These are phyloP conservation scores for Dendrobium huoshanense DNA, from an alignment of 106 monocot genomes.

Conservation along the genomic window DNA sequence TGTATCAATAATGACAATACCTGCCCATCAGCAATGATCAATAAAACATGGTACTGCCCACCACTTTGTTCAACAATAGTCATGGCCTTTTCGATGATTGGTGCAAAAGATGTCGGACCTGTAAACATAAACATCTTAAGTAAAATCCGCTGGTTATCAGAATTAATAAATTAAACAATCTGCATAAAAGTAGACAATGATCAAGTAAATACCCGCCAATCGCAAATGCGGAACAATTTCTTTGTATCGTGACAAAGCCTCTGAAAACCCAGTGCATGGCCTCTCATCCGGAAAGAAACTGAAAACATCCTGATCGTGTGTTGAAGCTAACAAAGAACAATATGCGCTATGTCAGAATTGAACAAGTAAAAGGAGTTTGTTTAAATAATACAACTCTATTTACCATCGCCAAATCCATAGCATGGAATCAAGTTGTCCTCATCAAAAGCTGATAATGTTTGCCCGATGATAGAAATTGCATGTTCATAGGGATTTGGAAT, in stretches of 20 bases:
- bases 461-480: constrained; percentile 77
- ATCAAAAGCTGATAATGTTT: constrained; percentile 61
- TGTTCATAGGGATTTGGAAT: constrained; percentile 75
- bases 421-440: constrained; percentile 84
- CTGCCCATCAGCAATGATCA: constrained; percentile 95
- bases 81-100: constrained; percentile 75
- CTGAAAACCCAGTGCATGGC: constrained; percentile 48
- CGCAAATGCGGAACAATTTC: constrained; percentile 39
- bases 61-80: constrained; percentile 68
- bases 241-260: constrained; percentile 36
- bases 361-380: not conserved
- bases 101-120: constrained; percentile 86
- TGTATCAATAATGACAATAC: constrained; percentile 20
- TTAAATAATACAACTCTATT: not conserved
- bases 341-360: not conserved
- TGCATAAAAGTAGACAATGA: not conserved
- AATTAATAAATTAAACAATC: not conserved
- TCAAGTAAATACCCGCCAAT: constrained; percentile 32
- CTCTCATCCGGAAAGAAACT: constrained; percentile 42
- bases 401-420: constrained; percentile 91
- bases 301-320: constrained; percentile 56
- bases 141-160: not conserved
- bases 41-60: constrained; percentile 76
- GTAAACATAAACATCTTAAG: not conserved
- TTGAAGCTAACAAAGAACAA: constrained; percentile 36